A percentile compares a stretch with the other conserved stretches of the same genome.
Evolutionary conservation across 495 filamentous ascomycete genomes (phyloP).

Genomic region (Aspergillus olivimuriae): DNA sequence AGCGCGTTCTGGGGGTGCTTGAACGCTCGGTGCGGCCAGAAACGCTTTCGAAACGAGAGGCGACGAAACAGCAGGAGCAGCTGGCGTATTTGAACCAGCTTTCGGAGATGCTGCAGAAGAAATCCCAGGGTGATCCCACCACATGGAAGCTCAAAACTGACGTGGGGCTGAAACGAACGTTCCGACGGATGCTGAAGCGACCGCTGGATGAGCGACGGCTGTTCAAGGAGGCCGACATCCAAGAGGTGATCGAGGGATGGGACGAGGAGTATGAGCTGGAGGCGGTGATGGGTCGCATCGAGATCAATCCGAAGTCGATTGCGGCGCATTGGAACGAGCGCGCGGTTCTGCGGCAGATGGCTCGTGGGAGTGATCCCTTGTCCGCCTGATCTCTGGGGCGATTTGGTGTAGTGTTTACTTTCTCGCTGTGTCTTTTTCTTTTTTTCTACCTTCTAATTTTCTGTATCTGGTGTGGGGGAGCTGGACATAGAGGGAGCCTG

Average conservation of each 20-base stretch:
- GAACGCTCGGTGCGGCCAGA: conserved; percentile 1
- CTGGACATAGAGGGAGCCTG: too few relatives aligned
- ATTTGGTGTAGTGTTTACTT: not conserved
- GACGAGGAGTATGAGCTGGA: conserved; percentile 29
- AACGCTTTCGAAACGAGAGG: conserved; percentile 4
- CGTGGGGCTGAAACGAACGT: conserved; percentile 4
- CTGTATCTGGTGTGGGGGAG: too few relatives aligned
- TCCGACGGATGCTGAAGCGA: conserved; percentile 11
- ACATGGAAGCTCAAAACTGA: conserved; percentile 8
- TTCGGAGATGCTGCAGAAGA: conserved; percentile 17
- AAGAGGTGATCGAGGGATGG: conserved; percentile 14
- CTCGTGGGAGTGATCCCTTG: too few relatives aligned
- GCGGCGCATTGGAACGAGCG: conserved; percentile 12
- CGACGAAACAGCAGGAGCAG: conserved; percentile 2
- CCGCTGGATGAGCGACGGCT: conserved; percentile 9
- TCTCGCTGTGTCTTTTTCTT: not conserved
- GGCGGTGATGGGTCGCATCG: conserved; percentile 11
- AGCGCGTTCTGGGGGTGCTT: conserved; percentile 20
- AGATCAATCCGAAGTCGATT: conserved; percentile 7
- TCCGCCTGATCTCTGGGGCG: too few relatives aligned
- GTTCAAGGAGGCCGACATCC: conserved; percentile 7
- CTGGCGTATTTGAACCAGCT: conserved; percentile 13
- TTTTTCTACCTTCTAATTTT: not conserved
- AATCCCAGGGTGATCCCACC: conserved; percentile 15
- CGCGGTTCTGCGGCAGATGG: not conserved